phyloP scores from a whole-genome alignment of 305 asterid species.

The Solanum hybrid region DNA sequence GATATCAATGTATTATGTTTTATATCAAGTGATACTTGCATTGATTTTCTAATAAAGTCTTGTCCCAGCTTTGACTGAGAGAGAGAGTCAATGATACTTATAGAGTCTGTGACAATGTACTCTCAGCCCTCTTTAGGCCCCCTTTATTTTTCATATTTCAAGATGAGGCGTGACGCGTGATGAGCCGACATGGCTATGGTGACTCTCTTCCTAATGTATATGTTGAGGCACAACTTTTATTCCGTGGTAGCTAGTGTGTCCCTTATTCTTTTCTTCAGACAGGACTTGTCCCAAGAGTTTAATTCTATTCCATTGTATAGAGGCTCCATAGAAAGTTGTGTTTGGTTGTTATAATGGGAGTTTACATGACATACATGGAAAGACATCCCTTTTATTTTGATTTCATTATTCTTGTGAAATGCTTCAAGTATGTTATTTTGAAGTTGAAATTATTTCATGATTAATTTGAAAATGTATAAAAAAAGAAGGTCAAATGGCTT shows the following conservation, averaged over 20 bases:
- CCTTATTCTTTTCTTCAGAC: not conserved
- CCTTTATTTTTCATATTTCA: not conserved
- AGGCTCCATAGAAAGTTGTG: not conserved
- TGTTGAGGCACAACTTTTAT: not conserved
- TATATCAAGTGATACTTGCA: not conserved
- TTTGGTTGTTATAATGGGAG: not conserved
- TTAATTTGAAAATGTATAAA: not conserved
- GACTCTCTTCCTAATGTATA: not conserved
- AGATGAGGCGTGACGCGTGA: not conserved
- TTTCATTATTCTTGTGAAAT: not conserved
- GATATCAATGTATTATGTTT: not conserved
- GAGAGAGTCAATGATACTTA: not conserved
- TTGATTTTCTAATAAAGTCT: not conserved
- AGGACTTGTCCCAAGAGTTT: not conserved
- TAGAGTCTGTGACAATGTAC: not conserved
- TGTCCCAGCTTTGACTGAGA: not conserved
- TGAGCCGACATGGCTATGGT: not conserved
- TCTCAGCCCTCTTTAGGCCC: not conserved
- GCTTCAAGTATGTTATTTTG: not conserved
- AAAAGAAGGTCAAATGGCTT: not conserved
- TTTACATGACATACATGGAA: not conserved
- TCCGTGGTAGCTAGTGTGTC: not conserved
- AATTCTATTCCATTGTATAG: not conserved
- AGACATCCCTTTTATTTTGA: not conserved
- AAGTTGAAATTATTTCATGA: not conserved